Percentiles rank a stretch among this genome's conserved stretches.
These are phyloP conservation scores for Cystobasidium pallidum DNA, from an alignment of 1,284 basidiomycete species.

Conservation along the genomic window DNA sequence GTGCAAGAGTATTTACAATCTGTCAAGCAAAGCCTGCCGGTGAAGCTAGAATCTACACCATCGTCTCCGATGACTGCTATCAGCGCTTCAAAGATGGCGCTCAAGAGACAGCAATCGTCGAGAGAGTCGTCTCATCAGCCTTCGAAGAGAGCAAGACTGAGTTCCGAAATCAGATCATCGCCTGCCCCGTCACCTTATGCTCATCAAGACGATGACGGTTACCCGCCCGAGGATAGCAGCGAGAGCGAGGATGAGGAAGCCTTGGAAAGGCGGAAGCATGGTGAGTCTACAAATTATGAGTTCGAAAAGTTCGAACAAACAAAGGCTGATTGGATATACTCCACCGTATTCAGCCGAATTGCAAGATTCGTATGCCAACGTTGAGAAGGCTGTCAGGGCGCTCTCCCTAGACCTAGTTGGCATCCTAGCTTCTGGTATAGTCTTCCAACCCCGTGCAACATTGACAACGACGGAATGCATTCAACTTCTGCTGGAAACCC, in stretches of 20 bases:
- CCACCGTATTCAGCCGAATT: background rate
- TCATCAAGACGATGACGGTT: slow-evolving; percentile 43
- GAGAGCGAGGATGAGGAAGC: slow-evolving; percentile 21
- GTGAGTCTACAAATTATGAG: background rate
- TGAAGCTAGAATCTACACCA: slow-evolving; percentile 6
- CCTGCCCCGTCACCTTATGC: slow-evolving; percentile 40
- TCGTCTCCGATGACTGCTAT: background rate
- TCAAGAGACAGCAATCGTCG: background rate
- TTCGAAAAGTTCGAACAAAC: too few relatives aligned
- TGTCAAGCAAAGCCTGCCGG: background rate
- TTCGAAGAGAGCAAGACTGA: slow-evolving; percentile 14
- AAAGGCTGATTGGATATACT: too few relatives aligned
- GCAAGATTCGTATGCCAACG: slow-evolving; percentile 6
- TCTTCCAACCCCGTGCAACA: slow-evolving; percentile 43
- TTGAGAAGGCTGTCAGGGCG: slow-evolving; percentile 22
- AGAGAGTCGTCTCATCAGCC: slow-evolving; percentile 3
- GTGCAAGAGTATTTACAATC: background rate
- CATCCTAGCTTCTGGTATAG: slow-evolving; percentile 29
- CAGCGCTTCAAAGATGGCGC: background rate
- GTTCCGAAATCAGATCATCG: slow-evolving; percentile 28
- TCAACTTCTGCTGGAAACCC: slow-evolving; percentile 20
- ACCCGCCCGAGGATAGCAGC: slow-evolving; percentile 36
- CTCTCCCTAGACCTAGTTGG: slow-evolving; percentile 31
- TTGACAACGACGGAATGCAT: slow-evolving; percentile 42
- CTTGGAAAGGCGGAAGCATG: background rate